Evolutionary conservation across 2,329 filamentous ascomycete species (phyloP), one percentile per base, ranked within the genome.

Genomic region (Aspergillus sp.): DNA sequence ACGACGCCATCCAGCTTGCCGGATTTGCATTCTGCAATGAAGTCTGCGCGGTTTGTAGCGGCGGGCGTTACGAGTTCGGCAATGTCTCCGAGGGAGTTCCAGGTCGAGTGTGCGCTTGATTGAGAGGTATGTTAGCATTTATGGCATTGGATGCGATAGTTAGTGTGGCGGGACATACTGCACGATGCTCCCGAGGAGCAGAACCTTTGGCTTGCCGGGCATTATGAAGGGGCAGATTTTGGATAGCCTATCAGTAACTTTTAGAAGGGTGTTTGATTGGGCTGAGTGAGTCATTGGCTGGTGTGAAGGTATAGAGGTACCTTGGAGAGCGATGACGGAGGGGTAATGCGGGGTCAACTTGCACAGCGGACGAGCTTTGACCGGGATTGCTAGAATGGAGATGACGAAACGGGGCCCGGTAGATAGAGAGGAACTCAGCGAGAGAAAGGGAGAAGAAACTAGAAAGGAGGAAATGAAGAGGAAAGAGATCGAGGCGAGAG

Each of bases 1-100:
- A 82, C 68, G 33, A 87, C 83, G 60, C 84, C 86, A 62, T 90
- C 84, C n/a, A 91, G 79, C 33, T 80, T 79, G 19, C 89, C 89
- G 19, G 82, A 80, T 49, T 77, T 76, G 71, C 85, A 87, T 76
- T 93, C 89, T 48, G 83, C 71, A 52, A 93, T 76, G 73, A 96
- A 93, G 17, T 86, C 86, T 19, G 75, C 71, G 55, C 90, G 85
- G 71, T 81, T 85, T 19, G 77, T 85, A 9, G 90, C 79, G 59
- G 78, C 77, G 7, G 90, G 85, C 14, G 75, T 75, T 41, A 93
- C 66, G 44, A 93, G 73, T n/a, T 90, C 84, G 43, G 87, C 88
- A 19, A 90, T 73, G 21, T 81, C 72, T 52, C 78, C 75, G 55
- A 95, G 80, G 5, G 80, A 73, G n/a, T 82, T 70, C 86, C 87